phyloP scores from a whole-genome alignment of 1,284 basidiomycete genomes.

The Psilocybe mexicana region DNA sequence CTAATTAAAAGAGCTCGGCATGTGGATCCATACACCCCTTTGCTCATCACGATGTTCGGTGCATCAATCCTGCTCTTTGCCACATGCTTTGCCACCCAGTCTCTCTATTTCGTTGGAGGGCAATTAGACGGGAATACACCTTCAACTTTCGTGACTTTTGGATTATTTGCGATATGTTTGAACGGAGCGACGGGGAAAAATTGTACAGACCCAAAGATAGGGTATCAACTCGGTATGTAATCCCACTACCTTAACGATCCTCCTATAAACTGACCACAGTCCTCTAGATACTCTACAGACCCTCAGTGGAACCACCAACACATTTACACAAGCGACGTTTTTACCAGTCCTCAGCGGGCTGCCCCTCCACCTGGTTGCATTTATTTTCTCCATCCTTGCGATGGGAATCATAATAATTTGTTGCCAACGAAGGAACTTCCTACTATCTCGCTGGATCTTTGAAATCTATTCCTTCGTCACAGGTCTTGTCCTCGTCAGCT shows the following conservation, averaged over 20 bases:
- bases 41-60: background rate
- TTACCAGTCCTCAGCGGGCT: constrained; percentile 1
- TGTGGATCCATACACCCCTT: background rate
- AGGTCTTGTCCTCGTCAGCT: background rate
- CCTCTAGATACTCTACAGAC: background rate
- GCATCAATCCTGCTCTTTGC: background rate
- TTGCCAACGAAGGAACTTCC: background rate
- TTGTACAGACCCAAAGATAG: constrained; percentile 7
- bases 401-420: background rate
- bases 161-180: constrained; percentile 11
- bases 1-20: background rate
- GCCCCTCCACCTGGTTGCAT: constrained; percentile 5
- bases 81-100: background rate
- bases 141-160: constrained; percentile 3
- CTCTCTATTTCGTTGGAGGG: constrained; percentile 4
- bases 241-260: background rate
- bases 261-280: background rate
- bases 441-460: background rate
- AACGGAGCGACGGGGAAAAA: background rate
- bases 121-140: background rate
- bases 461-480: constrained; percentile 1
- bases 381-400: background rate
- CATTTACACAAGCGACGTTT: background rate
- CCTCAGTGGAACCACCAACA: background rate
- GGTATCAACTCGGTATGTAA: constrained; percentile 9